A percentile compares a stretch with the other conserved stretches of the same genome.
Evolutionary conservation across 257 asterid species (phyloP).

Genomic region (Gynochthodes officinalis): DNA sequence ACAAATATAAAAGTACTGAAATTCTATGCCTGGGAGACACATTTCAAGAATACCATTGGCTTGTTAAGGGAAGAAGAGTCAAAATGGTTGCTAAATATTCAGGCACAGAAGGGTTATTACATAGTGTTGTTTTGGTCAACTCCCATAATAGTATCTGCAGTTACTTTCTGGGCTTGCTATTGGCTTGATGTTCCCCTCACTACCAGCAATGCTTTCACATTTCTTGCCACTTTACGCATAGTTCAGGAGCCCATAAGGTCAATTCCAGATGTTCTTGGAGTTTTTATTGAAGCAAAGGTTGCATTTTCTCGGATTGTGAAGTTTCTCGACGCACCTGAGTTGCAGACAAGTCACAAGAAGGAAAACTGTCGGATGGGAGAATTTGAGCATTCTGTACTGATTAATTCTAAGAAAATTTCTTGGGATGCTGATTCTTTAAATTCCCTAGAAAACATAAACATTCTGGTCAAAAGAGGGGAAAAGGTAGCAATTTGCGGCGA

Average conservation of each 20-base stretch:
- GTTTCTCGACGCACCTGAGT: slow-evolving; percentile 38
- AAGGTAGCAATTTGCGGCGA: slow-evolving; percentile 44
- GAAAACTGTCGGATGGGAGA: background rate
- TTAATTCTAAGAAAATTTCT: slow-evolving; percentile 26
- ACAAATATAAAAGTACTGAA: slow-evolving; percentile 39
- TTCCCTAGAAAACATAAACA: slow-evolving; percentile 16
- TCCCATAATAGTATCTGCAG: slow-evolving; percentile 32
- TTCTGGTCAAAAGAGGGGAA: slow-evolving; percentile 32
- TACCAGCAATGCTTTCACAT: slow-evolving; percentile 33
- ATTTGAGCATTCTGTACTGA: slow-evolving; percentile 13
- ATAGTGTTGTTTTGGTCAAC: slow-evolving; percentile 39
- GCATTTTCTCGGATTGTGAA: slow-evolving; percentile 29
- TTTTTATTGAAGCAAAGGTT: slow-evolving; percentile 38
- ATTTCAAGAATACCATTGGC: slow-evolving; percentile 30
- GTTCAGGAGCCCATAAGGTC: slow-evolving; percentile 39
- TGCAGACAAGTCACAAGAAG: slow-evolving; percentile 14
- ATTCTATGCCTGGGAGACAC: slow-evolving; percentile 38
- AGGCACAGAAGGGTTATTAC: slow-evolving; percentile 27
- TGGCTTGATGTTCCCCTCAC: slow-evolving; percentile 28
- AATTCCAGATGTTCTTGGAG: slow-evolving; percentile 38
- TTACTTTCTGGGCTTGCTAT: slow-evolving; percentile 37
- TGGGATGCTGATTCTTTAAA: slow-evolving; percentile 22
- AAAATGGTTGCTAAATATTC: slow-evolving; percentile 23
- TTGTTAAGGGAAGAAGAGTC: slow-evolving; percentile 26
- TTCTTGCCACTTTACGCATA: slow-evolving; percentile 36